Evolutionary conservation across 768 basidiomycete species (phyloP), one percentile per base, ranked within the genome.

Genomic region (Boletellus ananiceps): DNA sequence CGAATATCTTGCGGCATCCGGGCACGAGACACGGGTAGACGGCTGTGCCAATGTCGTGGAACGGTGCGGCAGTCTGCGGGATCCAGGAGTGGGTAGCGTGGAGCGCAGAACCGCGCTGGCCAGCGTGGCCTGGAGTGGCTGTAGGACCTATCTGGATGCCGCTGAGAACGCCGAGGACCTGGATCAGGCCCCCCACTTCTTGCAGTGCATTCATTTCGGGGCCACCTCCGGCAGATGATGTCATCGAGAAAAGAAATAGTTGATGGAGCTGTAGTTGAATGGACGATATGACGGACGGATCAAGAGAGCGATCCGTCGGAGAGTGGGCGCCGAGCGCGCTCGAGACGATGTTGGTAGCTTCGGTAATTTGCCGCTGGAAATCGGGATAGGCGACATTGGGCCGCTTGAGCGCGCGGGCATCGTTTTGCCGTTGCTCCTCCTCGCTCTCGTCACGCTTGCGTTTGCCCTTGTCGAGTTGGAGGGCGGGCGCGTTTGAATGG

Each of bases 131-230:
- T 7, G 52, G 51, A 7, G 76, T 71, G 38, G 60, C 43, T 25
- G 71, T 55, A 15, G 72, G 65, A 9, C 70, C 74, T 45, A 91
- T 89, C 57, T 82, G 85, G 37, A 88, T 83, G 2, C 84, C 86
- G 52, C 83, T 86, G 50, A 91, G 77, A 31, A 90, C 84, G 16
- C 87, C 87, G 38, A 91, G 76, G 54, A 89, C 85, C 58, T 90
- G 88, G 49, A 90, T 86, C 45, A 91, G 74, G n/a, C 85, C 86
- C 37, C 82, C 79, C 35, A 90, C 79, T 65, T 91, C 88, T 61
- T 87, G 86, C 1, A 90, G 68, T 0, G 74, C 71, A 48, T 78
- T 76, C 70, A 77, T 79, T 44, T 77, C 76, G 41, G 62, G 69
- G 27, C 78, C 82, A 23, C 74, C 75, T 23, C 70, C 66, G 6